Conservation (phyloP, 2,329 filamentous ascomycete species). For the Aureobasidium leucospermi region DNA sequence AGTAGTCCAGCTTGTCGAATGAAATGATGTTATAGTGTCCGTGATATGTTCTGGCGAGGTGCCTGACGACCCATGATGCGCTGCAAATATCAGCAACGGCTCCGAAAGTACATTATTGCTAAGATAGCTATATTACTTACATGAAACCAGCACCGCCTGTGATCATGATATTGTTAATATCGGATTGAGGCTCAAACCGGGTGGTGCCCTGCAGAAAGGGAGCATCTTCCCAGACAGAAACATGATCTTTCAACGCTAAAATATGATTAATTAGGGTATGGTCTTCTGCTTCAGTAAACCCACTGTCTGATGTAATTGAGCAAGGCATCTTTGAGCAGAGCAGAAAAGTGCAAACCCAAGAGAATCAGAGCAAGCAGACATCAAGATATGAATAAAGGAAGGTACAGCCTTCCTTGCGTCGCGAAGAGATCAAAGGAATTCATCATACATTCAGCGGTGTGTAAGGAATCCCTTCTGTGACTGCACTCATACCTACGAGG, state of each 20-base stretch:
- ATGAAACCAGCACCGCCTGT: constrained; percentile 83
- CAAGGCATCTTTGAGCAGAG: not conserved
- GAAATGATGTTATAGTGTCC: constrained; percentile 70
- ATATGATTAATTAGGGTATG: not conserved
- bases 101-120: not conserved
- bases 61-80: constrained; percentile 75
- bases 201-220: constrained; percentile 63
- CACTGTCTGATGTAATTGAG: not conserved
- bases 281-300: not conserved
- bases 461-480: constrained; percentile 4
- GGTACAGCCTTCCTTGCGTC: not conserved
- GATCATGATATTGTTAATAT: constrained; percentile 74
- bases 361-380: not conserved
- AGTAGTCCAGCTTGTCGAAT: constrained; percentile 81
- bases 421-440: not conserved
- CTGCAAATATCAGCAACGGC: constrained; percentile 35
- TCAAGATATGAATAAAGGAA: not conserved
- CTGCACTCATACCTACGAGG: not conserved
- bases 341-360: not conserved
- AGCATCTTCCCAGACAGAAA: constrained; percentile 56
- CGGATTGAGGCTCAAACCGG: constrained; percentile 59
- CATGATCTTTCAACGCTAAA: constrained; percentile 3
- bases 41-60: constrained; percentile 67
- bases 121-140: constrained; percentile 41
- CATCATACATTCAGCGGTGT: constrained; percentile 6